Conservation (phyloP, 139 green algal genomes). For the Cymbomonas tetramitiformis region DNA sequence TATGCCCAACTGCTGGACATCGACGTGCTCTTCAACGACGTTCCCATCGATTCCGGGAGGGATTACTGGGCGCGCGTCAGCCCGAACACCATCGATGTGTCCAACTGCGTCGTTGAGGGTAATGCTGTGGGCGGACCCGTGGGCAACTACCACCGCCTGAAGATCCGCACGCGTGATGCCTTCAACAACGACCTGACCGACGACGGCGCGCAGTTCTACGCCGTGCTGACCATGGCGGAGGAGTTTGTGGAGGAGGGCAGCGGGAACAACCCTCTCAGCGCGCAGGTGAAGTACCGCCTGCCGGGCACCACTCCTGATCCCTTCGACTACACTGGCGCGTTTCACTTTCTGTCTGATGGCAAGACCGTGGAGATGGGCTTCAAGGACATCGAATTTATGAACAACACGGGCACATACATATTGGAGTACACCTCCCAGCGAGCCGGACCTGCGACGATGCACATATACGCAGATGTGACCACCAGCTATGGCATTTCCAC, state of each 20-base stretch:
- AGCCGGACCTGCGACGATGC: background rate
- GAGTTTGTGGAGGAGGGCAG: background rate
- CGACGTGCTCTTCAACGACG: background rate
- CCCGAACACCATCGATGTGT: background rate
- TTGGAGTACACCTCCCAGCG: background rate
- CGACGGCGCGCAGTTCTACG: background rate
- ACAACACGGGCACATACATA: no score
- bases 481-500: background rate
- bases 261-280: constrained; percentile 9
- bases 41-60: background rate
- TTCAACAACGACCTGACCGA: constrained; percentile 7
- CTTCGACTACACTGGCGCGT: background rate
- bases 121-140: background rate
- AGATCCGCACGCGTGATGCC: background rate
- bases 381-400: background rate
- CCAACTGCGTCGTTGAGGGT: background rate
- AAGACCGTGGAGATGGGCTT: background rate
- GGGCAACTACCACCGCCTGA: constrained; percentile 1
- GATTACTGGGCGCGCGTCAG: background rate
- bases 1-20: background rate
- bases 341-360: background rate
- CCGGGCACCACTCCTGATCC: background rate
- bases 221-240: background rate
- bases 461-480: background rate
- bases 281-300: background rate